Evolutionary conservation across 1,284 basidiomycete species (phyloP).

Genomic region (Crepidotus sp.): DNA sequence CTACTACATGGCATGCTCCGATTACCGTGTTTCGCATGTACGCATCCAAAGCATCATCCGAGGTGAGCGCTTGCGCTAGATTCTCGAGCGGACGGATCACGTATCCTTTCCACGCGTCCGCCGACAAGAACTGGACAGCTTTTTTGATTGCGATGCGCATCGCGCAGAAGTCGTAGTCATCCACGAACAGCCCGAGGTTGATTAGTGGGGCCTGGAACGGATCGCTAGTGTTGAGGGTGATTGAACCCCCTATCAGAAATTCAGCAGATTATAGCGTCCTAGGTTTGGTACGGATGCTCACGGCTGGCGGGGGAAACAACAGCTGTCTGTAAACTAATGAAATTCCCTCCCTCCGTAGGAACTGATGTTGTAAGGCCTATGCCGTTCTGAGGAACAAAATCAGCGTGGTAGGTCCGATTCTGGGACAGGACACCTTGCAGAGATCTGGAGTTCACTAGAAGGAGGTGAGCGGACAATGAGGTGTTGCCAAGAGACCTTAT

Average conservation of each 20-base stretch:
- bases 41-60: constrained; percentile 17
- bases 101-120: constrained; percentile 28
- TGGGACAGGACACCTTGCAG: no score
- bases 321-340: constrained; percentile 21
- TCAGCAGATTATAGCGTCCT: constrained; percentile 4
- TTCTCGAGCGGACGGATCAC: constrained; percentile 21
- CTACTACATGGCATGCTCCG: no score
- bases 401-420: no score
- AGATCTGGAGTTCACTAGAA: constrained; percentile 16
- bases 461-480: no score
- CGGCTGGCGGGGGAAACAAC: constrained; percentile 25
- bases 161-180: constrained; percentile 29
- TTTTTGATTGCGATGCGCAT: constrained; percentile 27
- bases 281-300: constrained; percentile 13
- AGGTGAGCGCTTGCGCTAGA: constrained; percentile 8
- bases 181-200: constrained; percentile 28
- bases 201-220: constrained; percentile 33
- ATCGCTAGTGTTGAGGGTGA: constrained; percentile 26
- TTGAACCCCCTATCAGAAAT: constrained; percentile 26
- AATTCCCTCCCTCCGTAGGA: constrained; percentile 19
- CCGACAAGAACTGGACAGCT: constrained; percentile 25
- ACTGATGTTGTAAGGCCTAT: constrained; percentile 11
- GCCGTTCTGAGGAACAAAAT: constrained; percentile 3
- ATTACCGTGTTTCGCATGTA: constrained; percentile 20
- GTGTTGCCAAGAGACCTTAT: no score